These are phyloP conservation scores for Paecilomyces dactylethromorphus DNA, from an alignment of 2,329 filamentous ascomycete species.

Conservation along the genomic window DNA sequence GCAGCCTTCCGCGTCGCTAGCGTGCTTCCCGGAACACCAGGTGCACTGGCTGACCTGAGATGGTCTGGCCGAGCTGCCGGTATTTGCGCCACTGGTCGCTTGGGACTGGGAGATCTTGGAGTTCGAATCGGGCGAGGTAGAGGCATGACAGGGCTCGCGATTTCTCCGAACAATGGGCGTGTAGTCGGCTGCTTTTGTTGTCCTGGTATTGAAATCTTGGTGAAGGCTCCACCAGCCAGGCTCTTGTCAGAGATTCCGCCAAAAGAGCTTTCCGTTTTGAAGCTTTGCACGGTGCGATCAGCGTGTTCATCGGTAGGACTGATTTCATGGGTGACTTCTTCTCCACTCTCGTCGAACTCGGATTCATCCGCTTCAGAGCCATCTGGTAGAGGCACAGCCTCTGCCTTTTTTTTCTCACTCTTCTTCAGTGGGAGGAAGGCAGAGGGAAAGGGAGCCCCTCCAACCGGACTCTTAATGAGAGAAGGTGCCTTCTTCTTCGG, in stretches of 20 bases:
- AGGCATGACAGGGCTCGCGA: constrained; percentile 32
- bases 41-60: constrained; percentile 32
- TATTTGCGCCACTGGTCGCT: constrained; percentile 25
- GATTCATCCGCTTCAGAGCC: constrained; percentile 30
- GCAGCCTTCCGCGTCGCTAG: constrained; percentile 35
- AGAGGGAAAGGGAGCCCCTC: not conserved
- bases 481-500: constrained; percentile 3
- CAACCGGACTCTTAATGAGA: not conserved
- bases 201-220: constrained; percentile 26
- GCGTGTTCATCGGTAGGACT: constrained; percentile 20
- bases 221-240: constrained; percentile 34
- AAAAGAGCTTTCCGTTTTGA: constrained; percentile 40
- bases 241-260: constrained; percentile 28
- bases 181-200: constrained; percentile 19
- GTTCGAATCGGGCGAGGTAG: constrained; percentile 27
- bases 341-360: constrained; percentile 41
- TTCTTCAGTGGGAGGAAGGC: constrained; percentile 11
- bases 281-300: constrained; percentile 24
- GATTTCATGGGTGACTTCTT: constrained; percentile 39
- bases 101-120: constrained; percentile 41
- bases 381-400: constrained; percentile 24
- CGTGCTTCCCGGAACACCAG: constrained; percentile 31
- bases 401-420: constrained; percentile 11
- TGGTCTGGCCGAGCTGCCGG: constrained; percentile 23
- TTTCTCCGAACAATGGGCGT: constrained; percentile 39